These are phyloP conservation scores for Hyphopichia pseudoburtonii DNA, from an alignment of 1,139 yeast species.

Conservation along the genomic window DNA sequence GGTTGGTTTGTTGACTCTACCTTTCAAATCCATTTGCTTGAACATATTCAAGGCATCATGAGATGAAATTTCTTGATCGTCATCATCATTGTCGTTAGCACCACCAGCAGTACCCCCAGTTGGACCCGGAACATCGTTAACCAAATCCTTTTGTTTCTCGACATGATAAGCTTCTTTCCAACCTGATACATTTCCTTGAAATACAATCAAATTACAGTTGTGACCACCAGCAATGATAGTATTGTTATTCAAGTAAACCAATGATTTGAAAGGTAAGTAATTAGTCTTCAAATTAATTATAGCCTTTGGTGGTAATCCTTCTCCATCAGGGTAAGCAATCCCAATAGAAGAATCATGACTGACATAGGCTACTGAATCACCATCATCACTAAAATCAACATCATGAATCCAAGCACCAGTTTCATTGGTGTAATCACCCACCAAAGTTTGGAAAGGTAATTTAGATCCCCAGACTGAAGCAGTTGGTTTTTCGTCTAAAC, in stretches of 20 bases:
- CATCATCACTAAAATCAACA: slow-evolving; percentile 80
- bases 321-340: slow-evolving; percentile 75
- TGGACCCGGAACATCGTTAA: slow-evolving; percentile 35
- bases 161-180: slow-evolving; percentile 69
- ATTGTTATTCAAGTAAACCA: slow-evolving; percentile 65
- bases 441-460: slow-evolving; percentile 90
- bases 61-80: slow-evolving; percentile 62
- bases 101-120: too few species aligned
- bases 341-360: slow-evolving; percentile 76
- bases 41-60: slow-evolving; percentile 93
- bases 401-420: slow-evolving; percentile 94
- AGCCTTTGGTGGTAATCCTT: slow-evolving; percentile 52
- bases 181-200: slow-evolving; percentile 64
- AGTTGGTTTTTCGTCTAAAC: slow-evolving; percentile 80
- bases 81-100: slow-evolving; percentile 39
- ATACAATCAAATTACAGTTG: slow-evolving; percentile 87
- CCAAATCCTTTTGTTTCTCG: slow-evolving; percentile 52
- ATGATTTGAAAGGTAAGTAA: slow-evolving; percentile 77
- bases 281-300: slow-evolving; percentile 59
- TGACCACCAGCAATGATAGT: slow-evolving; percentile 87
- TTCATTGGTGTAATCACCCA: slow-evolving; percentile 77
- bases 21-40: slow-evolving; percentile 93
- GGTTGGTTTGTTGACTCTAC: slow-evolving; percentile 56
- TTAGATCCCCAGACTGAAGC: slow-evolving; percentile 92
- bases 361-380: slow-evolving; percentile 76